Percentiles rank a stretch among this genome's conserved stretches.
phyloP scores from a whole-genome alignment of 306 rosid genomes.

The Potentilla sterilis region DNA sequence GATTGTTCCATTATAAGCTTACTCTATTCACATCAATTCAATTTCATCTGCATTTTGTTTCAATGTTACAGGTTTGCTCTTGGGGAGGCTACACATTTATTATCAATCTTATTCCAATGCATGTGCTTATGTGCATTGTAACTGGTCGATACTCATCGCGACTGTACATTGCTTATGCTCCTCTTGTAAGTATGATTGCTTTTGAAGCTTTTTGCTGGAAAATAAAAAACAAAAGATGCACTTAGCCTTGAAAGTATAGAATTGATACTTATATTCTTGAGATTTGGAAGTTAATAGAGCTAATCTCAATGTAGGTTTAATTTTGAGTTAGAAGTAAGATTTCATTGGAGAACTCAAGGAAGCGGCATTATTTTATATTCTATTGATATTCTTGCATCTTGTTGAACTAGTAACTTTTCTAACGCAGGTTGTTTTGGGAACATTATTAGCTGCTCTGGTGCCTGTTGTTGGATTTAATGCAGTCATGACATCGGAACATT shows the following conservation, averaged over 20 bases:
- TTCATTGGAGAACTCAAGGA: not conserved
- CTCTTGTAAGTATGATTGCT: conserved; percentile 73
- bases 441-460: conserved; percentile 85
- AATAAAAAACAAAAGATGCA: not conserved
- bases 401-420: conserved; percentile 27
- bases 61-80: conserved; percentile 82
- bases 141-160: conserved; percentile 97
- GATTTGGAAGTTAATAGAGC: not conserved
- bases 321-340: not conserved
- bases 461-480: conserved; percentile 99
- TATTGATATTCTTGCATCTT: conserved; percentile 21
- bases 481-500: conserved; percentile 97
- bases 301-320: not conserved
- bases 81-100: conserved; percentile 99
- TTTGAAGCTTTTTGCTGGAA: conserved; percentile 2
- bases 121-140: conserved; percentile 88
- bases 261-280: not conserved
- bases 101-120: conserved; percentile 98
- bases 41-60: conserved; percentile 24
- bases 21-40: conserved; percentile 17
- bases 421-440: conserved; percentile 86
- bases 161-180: conserved; percentile 91
- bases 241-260: not conserved
- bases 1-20: conserved; percentile 11
- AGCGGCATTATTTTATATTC: not conserved